phyloP scores from a whole-genome alignment of 108 stramenopile species.

The Parmales sp. region DNA sequence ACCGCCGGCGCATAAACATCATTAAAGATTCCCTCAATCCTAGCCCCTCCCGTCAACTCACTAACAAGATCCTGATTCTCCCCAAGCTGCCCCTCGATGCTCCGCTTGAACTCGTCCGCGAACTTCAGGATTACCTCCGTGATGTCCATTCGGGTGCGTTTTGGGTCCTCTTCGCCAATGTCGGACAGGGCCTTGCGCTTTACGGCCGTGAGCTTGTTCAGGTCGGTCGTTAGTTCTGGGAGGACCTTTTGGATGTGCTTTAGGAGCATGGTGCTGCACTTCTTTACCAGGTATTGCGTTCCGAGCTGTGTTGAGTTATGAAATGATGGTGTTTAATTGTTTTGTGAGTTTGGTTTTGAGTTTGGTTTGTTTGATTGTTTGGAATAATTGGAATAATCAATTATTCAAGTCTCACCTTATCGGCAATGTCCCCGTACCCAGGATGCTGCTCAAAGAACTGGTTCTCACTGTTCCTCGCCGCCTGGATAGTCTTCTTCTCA shows the following conservation, averaged over 20 bases:
- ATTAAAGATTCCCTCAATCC: slow-evolving; percentile 6
- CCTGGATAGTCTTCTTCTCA: slow-evolving; percentile 27
- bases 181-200: slow-evolving; percentile 32
- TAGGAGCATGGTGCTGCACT: slow-evolving; percentile 3
- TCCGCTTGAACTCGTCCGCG: slow-evolving; percentile 9
- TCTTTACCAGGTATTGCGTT: slow-evolving; percentile 1
- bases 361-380: too few relatives aligned
- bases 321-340: too few relatives aligned
- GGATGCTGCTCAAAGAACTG: slow-evolving; percentile 30
- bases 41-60: slow-evolving; percentile 19
- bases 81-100: neutral
- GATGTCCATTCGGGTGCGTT: neutral
- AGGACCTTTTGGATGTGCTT: slow-evolving; percentile 6
- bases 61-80: slow-evolving; percentile 20
- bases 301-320: too few relatives aligned
- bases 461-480: slow-evolving; percentile 27
- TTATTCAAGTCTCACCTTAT: too few relatives aligned
- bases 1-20: slow-evolving; percentile 27
- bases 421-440: slow-evolving; percentile 4
- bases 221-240: neutral
- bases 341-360: too few relatives aligned
- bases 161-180: slow-evolving; percentile 29
- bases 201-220: neutral
- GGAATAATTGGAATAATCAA: too few relatives aligned
- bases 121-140: neutral